A percentile compares a stretch with the other conserved stretches of the same genome.
Conservation (phyloP, 257 asterid genomes). For the Petunia axillaris region DNA sequence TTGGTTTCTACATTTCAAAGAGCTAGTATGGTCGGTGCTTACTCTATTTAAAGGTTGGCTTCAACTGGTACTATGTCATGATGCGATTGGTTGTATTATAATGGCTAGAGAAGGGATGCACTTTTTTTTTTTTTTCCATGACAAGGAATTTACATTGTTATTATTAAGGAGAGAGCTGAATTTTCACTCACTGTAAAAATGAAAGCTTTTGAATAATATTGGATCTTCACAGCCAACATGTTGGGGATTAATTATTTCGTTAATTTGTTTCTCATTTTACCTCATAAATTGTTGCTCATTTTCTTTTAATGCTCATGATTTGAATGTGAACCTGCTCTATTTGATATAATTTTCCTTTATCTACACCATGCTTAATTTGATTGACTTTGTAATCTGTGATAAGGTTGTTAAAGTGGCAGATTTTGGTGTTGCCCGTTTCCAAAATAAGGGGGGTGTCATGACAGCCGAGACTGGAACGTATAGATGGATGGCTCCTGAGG, state of each 20-base stretch:
- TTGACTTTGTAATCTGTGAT: slow-evolving; percentile 32
- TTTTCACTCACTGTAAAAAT: background rate
- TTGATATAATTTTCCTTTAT: slow-evolving; percentile 11
- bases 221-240: slow-evolving; percentile 12
- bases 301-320: background rate
- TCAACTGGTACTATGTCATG: background rate
- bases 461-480: slow-evolving; percentile 55
- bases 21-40: slow-evolving; percentile 11
- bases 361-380: slow-evolving; percentile 31
- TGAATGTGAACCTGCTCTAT: background rate
- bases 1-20: background rate
- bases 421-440: slow-evolving; percentile 55
- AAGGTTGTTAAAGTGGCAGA: slow-evolving; percentile 56
- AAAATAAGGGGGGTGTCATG: slow-evolving; percentile 45
- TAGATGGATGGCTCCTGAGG: slow-evolving; percentile 60
- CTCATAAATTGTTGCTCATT: background rate
- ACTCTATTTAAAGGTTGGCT: slow-evolving; percentile 16
- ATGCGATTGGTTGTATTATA: background rate
- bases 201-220: background rate
- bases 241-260: background rate
- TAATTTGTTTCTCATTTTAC: background rate
- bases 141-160: background rate
- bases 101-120: background rate
- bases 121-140: background rate
- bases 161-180: background rate